These are phyloP conservation scores for Saccharomycopsis sp. DNA, from an alignment of 805 yeast genomes.

Conservation along the genomic window DNA sequence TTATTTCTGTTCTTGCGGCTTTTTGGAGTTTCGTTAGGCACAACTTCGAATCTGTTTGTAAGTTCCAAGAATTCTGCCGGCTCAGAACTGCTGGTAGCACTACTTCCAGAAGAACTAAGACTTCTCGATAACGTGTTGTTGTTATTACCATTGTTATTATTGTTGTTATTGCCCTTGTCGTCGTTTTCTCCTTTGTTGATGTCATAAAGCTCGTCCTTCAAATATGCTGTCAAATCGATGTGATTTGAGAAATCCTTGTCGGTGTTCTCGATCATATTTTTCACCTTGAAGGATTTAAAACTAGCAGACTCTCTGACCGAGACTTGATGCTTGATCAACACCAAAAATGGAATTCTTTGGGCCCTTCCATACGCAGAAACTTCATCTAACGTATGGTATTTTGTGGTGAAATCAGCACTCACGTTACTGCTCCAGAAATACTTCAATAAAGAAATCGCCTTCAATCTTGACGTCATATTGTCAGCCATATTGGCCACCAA, in stretches of 20 bases:
- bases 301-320: slow-evolving; percentile 31
- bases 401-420: slow-evolving; percentile 60
- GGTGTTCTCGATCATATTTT: slow-evolving; percentile 48
- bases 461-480: slow-evolving; percentile 33
- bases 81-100: slow-evolving; percentile 24
- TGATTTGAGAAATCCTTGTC: slow-evolving; percentile 66
- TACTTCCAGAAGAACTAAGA: slow-evolving; percentile 27
- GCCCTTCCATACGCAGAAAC: slow-evolving; percentile 52
- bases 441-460: slow-evolving; percentile 58
- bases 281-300: slow-evolving; percentile 72
- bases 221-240: slow-evolving; percentile 43
- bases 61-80: neutral
- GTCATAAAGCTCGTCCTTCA: neutral
- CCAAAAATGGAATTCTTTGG: slow-evolving; percentile 72
- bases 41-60: slow-evolving; percentile 25
- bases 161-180: slow-evolving; percentile 20
- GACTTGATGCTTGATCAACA: slow-evolving; percentile 66
- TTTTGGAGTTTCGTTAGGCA: slow-evolving; percentile 76
- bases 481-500: slow-evolving; percentile 65
- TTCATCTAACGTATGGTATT: slow-evolving; percentile 53
- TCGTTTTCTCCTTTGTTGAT: slow-evolving; percentile 30
- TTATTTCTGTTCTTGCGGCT: slow-evolving; percentile 70
- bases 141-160: slow-evolving; percentile 22
- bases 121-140: slow-evolving; percentile 23
- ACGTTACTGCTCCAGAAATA: slow-evolving; percentile 73